Percentiles rank a stretch among this genome's conserved stretches.
Evolutionary conservation across 495 filamentous ascomycete genomes (phyloP).

Genomic region (Penicillium parvum): DNA sequence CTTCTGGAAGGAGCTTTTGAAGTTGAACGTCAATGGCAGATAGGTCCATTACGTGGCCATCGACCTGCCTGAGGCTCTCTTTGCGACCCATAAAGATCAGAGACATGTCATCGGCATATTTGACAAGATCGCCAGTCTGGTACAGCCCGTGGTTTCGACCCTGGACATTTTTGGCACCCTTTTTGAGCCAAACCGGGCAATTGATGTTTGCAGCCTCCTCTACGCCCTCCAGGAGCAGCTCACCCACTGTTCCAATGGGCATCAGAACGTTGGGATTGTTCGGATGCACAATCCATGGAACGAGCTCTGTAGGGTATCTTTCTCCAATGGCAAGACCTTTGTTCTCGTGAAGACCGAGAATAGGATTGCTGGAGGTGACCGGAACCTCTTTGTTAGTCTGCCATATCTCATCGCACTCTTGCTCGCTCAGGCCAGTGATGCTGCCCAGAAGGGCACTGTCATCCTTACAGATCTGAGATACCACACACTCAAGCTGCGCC

Average conservation of each 20-base stretch:
- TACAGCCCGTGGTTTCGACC: slow-evolving; percentile 28
- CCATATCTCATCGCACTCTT: slow-evolving; percentile 37
- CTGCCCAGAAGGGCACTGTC: too few relatives aligned
- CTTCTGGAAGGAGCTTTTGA: slow-evolving; percentile 22
- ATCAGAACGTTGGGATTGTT: slow-evolving; percentile 28
- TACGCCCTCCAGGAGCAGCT: slow-evolving; percentile 32
- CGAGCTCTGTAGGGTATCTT: slow-evolving; percentile 23
- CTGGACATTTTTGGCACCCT: slow-evolving; percentile 22
- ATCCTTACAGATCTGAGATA: slow-evolving; percentile 25
- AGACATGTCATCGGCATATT: slow-evolving; percentile 25
- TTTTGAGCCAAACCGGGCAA: slow-evolving; percentile 32
- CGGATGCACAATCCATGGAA: slow-evolving; percentile 34
- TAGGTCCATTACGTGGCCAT: slow-evolving; percentile 36
- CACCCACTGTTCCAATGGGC: slow-evolving; percentile 30
- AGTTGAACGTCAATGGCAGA: slow-evolving; percentile 30
- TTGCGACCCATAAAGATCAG: slow-evolving; percentile 30
- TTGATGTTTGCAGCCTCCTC: slow-evolving; percentile 22
- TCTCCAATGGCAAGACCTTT: slow-evolving; percentile 27
- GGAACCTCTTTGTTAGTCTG: slow-evolving; percentile 30
- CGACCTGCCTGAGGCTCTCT: slow-evolving; percentile 24
- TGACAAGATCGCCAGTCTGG: slow-evolving; percentile 33
- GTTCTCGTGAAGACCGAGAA: slow-evolving; percentile 20
- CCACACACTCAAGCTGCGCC: slow-evolving; percentile 34
- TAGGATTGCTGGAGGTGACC: slow-evolving; percentile 25
- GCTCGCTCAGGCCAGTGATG: slow-evolving; percentile 27